These are phyloP conservation scores for Debaryomycetaceae sp. DNA, from an alignment of 1,139 yeast genomes.

Conservation along the genomic window DNA sequence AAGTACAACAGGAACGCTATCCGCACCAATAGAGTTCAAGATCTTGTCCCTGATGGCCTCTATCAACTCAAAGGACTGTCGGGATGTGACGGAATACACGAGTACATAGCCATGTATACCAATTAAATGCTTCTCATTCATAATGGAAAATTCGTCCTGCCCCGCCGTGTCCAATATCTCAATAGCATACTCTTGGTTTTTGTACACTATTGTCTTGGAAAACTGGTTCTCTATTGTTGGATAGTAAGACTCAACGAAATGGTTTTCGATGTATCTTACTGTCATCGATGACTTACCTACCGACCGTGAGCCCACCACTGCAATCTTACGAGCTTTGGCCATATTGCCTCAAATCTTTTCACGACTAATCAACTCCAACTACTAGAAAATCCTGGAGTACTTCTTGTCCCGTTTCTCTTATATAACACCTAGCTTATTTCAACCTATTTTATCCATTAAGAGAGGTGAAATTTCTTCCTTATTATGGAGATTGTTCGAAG, in stretches of 20 bases:
- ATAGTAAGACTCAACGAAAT: slow-evolving; percentile 84
- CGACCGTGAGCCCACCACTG: slow-evolving; percentile 85
- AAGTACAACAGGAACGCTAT: slow-evolving; percentile 71
- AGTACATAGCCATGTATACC: slow-evolving; percentile 85
- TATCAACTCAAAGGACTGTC: slow-evolving; percentile 76
- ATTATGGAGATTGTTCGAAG: background rate
- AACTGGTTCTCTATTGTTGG: slow-evolving; percentile 93
- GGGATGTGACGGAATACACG: slow-evolving; percentile 78
- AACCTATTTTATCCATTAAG: no score
- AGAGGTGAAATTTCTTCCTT: no score
- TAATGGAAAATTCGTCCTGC: slow-evolving; percentile 85
- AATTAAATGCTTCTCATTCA: slow-evolving; percentile 77
- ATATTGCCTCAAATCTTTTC: slow-evolving; percentile 11
- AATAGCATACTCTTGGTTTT: slow-evolving; percentile 75
- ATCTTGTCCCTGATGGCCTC: slow-evolving; percentile 81
- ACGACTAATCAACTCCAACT: no score
- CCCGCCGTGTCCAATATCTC: slow-evolving; percentile 94
- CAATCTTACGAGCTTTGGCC: slow-evolving; percentile 69
- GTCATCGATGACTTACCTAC: slow-evolving; percentile 90
- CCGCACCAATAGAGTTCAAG: slow-evolving; percentile 70
- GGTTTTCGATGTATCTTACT: slow-evolving; percentile 83
- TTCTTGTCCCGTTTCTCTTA: no score
- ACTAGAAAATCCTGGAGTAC: no score
- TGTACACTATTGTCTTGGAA: slow-evolving; percentile 64
- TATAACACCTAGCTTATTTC: no score